Percentiles rank a stretch among this genome's conserved stretches.
phyloP scores from a whole-genome alignment of 1,139 yeast species.

The Hyphopichia wangnamkhiaoensis region DNA sequence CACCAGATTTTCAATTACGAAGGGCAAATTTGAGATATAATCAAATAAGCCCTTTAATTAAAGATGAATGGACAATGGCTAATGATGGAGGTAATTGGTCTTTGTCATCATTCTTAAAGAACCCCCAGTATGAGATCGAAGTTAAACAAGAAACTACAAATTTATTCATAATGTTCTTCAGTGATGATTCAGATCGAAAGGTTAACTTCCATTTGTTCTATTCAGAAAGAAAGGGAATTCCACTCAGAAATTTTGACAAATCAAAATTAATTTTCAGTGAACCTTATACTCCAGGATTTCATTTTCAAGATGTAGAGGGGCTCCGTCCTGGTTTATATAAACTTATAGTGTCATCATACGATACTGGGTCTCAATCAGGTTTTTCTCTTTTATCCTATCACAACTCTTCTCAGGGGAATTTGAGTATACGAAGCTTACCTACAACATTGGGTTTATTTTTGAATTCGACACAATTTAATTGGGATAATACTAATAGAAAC shows the following conservation, averaged over 20 bases:
- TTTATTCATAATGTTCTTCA: conserved; percentile 25
- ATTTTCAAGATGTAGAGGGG: conserved; percentile 19
- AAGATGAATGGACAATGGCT: conserved; percentile 51
- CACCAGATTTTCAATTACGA: conserved; percentile 18
- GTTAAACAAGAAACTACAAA: conserved; percentile 16
- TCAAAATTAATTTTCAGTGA: conserved; percentile 29
- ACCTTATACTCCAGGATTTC: conserved; percentile 24
- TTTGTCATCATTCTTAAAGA: conserved; percentile 48
- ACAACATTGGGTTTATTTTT: conserved; percentile 39
- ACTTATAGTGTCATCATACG: conserved; percentile 34
- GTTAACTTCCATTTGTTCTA: conserved; percentile 48
- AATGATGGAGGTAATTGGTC: conserved; percentile 62
- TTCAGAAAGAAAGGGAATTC: conserved; percentile 18
- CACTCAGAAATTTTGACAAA: conserved; percentile 29
- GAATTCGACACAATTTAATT: conserved; percentile 23
- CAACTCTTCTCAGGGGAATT: conserved; percentile 9
- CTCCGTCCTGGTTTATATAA: conserved; percentile 40
- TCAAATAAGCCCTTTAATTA: conserved; percentile 17
- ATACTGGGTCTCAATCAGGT: conserved; percentile 14
- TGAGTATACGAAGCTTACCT: conserved; percentile 21
- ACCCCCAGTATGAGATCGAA: conserved; percentile 60
- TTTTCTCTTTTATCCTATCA: conserved; percentile 16
- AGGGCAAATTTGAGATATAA: conserved; percentile 27
- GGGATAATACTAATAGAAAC: conserved; percentile 42
- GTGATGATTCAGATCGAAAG: conserved; percentile 21